Percentiles rank a stretch among this genome's conserved stretches.
These are phyloP conservation scores for Dianthus caryophyllus DNA, from an alignment of 148 eudicot species.

Conservation along the genomic window DNA sequence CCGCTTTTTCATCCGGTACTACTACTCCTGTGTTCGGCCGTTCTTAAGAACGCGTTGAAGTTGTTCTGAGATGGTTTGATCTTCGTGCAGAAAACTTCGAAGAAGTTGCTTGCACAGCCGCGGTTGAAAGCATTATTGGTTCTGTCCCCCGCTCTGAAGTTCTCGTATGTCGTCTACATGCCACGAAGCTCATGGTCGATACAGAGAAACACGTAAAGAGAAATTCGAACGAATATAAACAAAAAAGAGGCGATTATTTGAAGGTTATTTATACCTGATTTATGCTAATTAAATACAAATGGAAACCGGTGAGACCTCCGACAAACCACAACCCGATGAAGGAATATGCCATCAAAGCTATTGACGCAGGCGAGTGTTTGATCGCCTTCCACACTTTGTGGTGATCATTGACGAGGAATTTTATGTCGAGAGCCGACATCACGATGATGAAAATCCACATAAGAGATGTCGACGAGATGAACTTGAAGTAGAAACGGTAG, in stretches of 20 bases:
- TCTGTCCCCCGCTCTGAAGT: constrained; percentile 52
- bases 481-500: constrained; percentile 61
- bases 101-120: constrained; percentile 54
- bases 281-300: constrained; percentile 55
- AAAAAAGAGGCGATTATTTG: not conserved
- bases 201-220: not conserved
- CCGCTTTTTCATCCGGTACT: constrained; percentile 34
- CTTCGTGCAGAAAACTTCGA: constrained; percentile 51
- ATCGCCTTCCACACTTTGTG: constrained; percentile 61
- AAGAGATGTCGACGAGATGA: constrained; percentile 56
- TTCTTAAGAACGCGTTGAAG: constrained; percentile 42
- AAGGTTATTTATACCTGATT: constrained; percentile 41
- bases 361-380: constrained; percentile 56
- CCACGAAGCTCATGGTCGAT: no score
- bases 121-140: constrained; percentile 43
- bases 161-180: constrained; percentile 68
- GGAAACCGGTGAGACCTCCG: constrained; percentile 74
- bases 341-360: constrained; percentile 51
- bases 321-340: constrained; percentile 64
- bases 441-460: constrained; percentile 57
- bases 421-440: constrained; percentile 53
- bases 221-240: not conserved
- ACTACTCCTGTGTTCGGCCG: constrained; percentile 31
- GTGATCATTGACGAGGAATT: constrained; percentile 46
- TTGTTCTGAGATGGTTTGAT: constrained; percentile 53